phyloP scores from a whole-genome alignment of 2,329 filamentous ascomycete genomes.

The Penicillium sp. region DNA sequence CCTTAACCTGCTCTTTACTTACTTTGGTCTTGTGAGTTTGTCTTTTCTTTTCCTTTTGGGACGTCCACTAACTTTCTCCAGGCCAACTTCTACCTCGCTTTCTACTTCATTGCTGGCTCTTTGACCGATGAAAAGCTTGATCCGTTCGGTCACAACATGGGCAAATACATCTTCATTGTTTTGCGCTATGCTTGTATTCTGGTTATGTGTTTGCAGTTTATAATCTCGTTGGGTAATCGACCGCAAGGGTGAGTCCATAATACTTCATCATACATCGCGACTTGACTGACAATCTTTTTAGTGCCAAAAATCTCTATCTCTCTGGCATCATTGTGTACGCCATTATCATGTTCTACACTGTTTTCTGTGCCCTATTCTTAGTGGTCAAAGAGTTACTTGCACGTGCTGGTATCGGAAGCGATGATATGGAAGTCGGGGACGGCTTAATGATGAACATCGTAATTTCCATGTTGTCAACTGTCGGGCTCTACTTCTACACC shows the following conservation, averaged over 20 bases:
- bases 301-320: constrained; percentile 78
- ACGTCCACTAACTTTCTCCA: constrained; percentile 18
- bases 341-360: constrained; percentile 92
- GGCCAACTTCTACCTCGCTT: constrained; percentile 97
- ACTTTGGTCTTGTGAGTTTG: constrained; percentile 65
- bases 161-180: constrained; percentile 73
- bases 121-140: constrained; percentile 70
- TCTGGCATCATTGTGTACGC: constrained; percentile 80
- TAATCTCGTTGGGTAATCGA: constrained; percentile 88
- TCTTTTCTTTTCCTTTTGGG: background rate
- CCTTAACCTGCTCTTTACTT: constrained; percentile 86
- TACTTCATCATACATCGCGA: background rate
- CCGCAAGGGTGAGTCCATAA: constrained; percentile 61
- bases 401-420: constrained; percentile 35
- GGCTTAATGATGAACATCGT: constrained; percentile 94
- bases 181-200: constrained; percentile 77
- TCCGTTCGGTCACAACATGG: constrained; percentile 82
- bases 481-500: constrained; percentile 93
- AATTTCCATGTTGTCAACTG: constrained; percentile 75
- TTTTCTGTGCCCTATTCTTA: constrained; percentile 81
- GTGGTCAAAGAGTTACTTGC: constrained; percentile 67
- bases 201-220: constrained; percentile 89
- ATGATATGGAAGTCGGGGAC: constrained; percentile 57
- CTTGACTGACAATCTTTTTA: constrained; percentile 14
- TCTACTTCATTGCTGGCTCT: constrained; percentile 94